phyloP scores from a whole-genome alignment of 805 yeast species.

The Wickerhamomyces hampshirensis region DNA sequence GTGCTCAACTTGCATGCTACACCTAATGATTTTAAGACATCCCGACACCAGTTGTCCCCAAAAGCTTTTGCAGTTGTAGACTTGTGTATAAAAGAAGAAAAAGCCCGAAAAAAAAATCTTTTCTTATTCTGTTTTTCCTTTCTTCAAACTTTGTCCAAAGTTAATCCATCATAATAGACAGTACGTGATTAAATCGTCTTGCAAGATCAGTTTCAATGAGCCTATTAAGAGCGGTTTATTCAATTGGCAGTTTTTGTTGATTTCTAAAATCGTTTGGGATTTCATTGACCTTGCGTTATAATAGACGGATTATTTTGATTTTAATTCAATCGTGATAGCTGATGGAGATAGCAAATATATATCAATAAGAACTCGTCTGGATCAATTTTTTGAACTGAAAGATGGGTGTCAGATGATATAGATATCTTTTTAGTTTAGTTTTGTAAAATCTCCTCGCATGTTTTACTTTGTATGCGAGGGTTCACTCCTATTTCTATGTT shows the following conservation, averaged over 20 bases:
- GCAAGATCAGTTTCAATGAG: neutral
- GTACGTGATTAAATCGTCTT: conserved; percentile 39
- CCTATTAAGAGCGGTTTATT: conserved; percentile 1
- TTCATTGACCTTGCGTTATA: neutral
- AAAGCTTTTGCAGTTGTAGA: too few relatives aligned
- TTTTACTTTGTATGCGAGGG: neutral
- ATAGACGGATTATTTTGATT: conserved; percentile 2
- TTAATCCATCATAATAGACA: conserved; percentile 65
- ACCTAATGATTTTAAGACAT: too few relatives aligned
- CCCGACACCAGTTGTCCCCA: too few relatives aligned
- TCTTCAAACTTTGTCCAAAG: conserved; percentile 58
- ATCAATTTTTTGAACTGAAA: conserved; percentile 22
- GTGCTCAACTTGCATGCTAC: too few relatives aligned
- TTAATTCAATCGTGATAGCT: conserved; percentile 19
- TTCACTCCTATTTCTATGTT: neutral
- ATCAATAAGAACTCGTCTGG: conserved; percentile 26
- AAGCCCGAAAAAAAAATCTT: conserved; percentile 6
- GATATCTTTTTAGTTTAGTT: conserved; percentile 11
- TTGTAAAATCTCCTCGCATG: conserved; percentile 1
- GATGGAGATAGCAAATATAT: conserved; percentile 20
- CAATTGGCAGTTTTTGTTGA: conserved; percentile 5
- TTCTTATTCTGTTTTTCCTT: conserved; percentile 12
- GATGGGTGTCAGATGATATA: conserved; percentile 29
- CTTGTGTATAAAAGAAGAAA: too few relatives aligned
- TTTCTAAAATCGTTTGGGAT: conserved; percentile 1